Evolutionary conservation across 2,329 filamentous ascomycete species (phyloP).

Genomic region (Botryotinia calthae): DNA sequence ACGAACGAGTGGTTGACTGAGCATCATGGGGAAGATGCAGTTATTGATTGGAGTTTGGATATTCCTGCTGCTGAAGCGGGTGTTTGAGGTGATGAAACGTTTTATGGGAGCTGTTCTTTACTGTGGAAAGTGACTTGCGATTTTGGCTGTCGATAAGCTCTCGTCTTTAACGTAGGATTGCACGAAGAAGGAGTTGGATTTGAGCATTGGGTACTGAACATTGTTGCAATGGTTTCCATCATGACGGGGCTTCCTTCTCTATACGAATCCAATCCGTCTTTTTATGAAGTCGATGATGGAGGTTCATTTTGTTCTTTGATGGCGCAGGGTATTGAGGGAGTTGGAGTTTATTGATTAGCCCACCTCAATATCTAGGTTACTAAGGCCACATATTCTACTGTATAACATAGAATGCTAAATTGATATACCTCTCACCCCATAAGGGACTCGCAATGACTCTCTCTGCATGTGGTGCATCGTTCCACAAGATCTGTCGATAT

Average conservation of each 20-base stretch:
- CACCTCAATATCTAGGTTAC: background rate
- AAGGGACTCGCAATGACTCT: background rate
- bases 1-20: constrained; percentile 80
- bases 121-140: background rate
- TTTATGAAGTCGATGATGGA: background rate
- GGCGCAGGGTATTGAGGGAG: background rate
- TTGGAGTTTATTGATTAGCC: background rate
- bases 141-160: background rate
- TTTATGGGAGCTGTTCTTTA: background rate
- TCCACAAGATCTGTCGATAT: background rate
- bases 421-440: background rate
- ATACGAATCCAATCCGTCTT: background rate
- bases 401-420: constrained; percentile 1
- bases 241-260: constrained; percentile 3
- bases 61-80: constrained; percentile 3
- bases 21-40: constrained; percentile 74
- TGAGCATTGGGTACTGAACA: background rate
- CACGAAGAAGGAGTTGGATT: background rate
- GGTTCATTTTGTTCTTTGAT: background rate
- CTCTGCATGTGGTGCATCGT: background rate
- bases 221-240: background rate
- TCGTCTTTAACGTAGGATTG: background rate
- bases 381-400: background rate
- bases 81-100: background rate
- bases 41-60: constrained; percentile 77